Conservation (phyloP, 768 basidiomycete genomes). For the Suillus weaverae region DNA sequence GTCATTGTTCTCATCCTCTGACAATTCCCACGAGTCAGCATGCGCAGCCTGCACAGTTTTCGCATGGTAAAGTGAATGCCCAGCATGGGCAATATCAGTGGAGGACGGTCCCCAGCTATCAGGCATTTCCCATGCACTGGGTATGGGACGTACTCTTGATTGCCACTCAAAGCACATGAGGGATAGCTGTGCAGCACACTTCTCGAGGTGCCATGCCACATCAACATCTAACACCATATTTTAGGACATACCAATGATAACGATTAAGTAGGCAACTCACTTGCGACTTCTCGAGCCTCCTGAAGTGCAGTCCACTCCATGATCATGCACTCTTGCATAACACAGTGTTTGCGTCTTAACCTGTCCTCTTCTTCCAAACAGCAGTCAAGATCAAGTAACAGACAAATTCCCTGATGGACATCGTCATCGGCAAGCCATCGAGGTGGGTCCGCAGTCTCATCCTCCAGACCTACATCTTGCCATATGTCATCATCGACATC, state of each 20-base stretch:
- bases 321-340: conserved; percentile 6
- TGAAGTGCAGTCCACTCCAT: conserved; percentile 3
- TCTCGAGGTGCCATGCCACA: conserved; percentile 1
- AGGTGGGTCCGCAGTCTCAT: conserved; percentile 17
- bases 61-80: background rate
- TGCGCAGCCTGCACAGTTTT: background rate
- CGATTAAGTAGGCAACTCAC: background rate
- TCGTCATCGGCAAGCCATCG: conserved; percentile 13
- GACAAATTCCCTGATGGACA: conserved; percentile 11
- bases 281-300: background rate
- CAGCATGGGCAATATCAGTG: background rate
- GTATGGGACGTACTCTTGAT: conserved; percentile 4
- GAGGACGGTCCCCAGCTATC: conserved; percentile 6
- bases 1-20: background rate
- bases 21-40: background rate
- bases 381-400: conserved; percentile 8
- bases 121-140: conserved; percentile 6
- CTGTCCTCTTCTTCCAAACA: conserved; percentile 14
- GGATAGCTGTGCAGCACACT: background rate
- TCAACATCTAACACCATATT: background rate
- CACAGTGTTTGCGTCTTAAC: conserved; percentile 5
- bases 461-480: conserved; percentile 33
- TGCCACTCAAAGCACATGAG: background rate
- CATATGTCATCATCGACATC: conserved; percentile 39
- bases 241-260: background rate